phyloP scores from a whole-genome alignment of 108 stramenopile genomes.

The Skeletonema marinoi region DNA sequence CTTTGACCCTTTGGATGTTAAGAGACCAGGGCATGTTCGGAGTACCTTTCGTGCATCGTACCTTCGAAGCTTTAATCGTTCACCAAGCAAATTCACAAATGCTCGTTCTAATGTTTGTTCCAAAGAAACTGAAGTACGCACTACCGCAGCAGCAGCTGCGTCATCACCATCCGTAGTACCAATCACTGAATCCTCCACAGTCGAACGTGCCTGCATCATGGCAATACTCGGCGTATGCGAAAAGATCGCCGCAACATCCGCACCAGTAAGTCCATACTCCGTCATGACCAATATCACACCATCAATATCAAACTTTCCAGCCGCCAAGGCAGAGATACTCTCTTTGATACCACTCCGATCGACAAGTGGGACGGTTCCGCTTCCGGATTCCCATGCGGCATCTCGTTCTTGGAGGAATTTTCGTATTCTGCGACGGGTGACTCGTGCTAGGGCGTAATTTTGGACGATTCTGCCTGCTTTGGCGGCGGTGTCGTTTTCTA shows the following conservation, averaged over 20 bases:
- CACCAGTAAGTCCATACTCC: slow-evolving; percentile 67
- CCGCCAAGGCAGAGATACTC: slow-evolving; percentile 3
- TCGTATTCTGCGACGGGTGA: slow-evolving; percentile 63
- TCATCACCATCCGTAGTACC: neutral
- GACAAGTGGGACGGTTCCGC: slow-evolving; percentile 6
- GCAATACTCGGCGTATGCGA: slow-evolving; percentile 75
- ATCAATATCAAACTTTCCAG: slow-evolving; percentile 50
- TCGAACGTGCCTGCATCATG: slow-evolving; percentile 59
- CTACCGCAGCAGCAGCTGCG: neutral
- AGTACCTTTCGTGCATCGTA: slow-evolving; percentile 78
- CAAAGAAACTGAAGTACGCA: slow-evolving; percentile 48
- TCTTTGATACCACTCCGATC: slow-evolving; percentile 24
- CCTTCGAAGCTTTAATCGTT: slow-evolving; percentile 54
- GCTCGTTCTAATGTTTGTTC: slow-evolving; percentile 60
- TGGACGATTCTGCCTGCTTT: slow-evolving; percentile 66
- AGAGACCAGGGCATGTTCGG: slow-evolving; percentile 61
- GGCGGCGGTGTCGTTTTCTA: slow-evolving; percentile 43
- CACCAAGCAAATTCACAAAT: slow-evolving; percentile 48
- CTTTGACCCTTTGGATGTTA: slow-evolving; percentile 66
- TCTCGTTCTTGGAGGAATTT: slow-evolving; percentile 71
- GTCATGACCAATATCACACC: slow-evolving; percentile 55
- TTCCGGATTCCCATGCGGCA: slow-evolving; percentile 47
- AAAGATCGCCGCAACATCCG: slow-evolving; percentile 65
- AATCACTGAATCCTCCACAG: neutral
- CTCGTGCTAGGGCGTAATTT: slow-evolving; percentile 54